Base-by-base conservation (phyloP, 78 protist species). In the Dictyostelium discoideum region DNA sequence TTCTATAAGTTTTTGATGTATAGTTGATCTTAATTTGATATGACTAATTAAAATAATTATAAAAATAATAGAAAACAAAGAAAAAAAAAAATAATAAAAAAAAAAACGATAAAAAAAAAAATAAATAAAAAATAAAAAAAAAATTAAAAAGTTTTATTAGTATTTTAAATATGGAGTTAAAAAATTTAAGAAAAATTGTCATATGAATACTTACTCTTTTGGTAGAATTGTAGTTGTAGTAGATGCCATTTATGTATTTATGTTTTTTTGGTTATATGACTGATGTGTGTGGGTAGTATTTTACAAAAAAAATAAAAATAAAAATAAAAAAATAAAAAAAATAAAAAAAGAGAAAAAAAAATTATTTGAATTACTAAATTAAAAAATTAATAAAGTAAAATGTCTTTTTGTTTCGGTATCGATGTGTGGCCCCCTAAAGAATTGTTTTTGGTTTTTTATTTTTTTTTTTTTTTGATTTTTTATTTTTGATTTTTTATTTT, bases 1-100 rank as follows among this genome's bases (percentile, higher is more conserved):
- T 26, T 90, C 94, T 54, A 90, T 90, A 37, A 90, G 29, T 73
- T 44, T 80, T 63, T 90, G 94, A 82, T 90, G 94, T 18, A 90
- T 90, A 1, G 94, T 82, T 29, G 94, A 90, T 72, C 87, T 90
- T 18, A 90, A 37, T 81, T 90, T 90, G 3, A 90, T 82, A 72
- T 90, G 87, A 72, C 94, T 82, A 11, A 44, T 50, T 7, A 76
- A n/a, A 76, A 9, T 76, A 39, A 54, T 44, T 37, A 74, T 32
- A 74, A 14, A 3, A 74, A 37, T 37, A 24, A 32, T 32, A 32
- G 14, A 9, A 74, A 42, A 13, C 3, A 40, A 29, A 82, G 1
- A 40, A 1, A 26, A 13, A 54, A 16, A 54, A 54, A 54, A 54
- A 54, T 16, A 54, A 54, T 16, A 16, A 54, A 54, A 16, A 54